Evolutionary conservation across 1,139 yeast species (phyloP).

Genomic region (Zygosaccharomyces sapae): DNA sequence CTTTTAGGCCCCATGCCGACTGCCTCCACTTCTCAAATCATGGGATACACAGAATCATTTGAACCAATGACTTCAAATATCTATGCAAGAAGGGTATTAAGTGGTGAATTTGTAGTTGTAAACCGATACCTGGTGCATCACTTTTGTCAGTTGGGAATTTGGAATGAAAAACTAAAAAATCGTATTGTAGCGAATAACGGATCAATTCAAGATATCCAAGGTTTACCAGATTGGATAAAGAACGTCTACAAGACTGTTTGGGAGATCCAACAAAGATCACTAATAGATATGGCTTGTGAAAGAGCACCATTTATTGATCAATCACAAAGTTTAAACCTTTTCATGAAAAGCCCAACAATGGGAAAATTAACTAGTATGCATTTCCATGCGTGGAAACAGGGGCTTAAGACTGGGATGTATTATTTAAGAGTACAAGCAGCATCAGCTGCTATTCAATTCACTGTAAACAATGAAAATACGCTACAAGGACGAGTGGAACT

Average conservation of each 20-base stretch:
- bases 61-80: constrained; percentile 89
- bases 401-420: constrained; percentile 97
- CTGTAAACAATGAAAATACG: constrained; percentile 41
- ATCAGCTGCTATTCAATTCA: constrained; percentile 82
- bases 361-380: constrained; percentile 94
- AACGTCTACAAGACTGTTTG: constrained; percentile 88
- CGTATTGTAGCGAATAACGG: constrained; percentile 75
- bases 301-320: constrained; percentile 92
- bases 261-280: constrained; percentile 86
- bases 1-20: constrained; percentile 94
- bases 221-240: constrained; percentile 73
- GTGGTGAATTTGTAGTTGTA: constrained; percentile 86
- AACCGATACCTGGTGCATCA: constrained; percentile 79
- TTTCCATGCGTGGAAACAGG: constrained; percentile 96
- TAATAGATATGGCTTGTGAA: constrained; percentile 93
- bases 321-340: constrained; percentile 83
- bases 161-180: constrained; percentile 78
- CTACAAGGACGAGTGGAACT: constrained; percentile 5
- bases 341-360: constrained; percentile 77
- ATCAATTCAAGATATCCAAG: constrained; percentile 71
- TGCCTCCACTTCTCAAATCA: constrained; percentile 88
- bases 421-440: constrained; percentile 94
- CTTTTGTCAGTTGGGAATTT: constrained; percentile 73
- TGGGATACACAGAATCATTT: constrained; percentile 86
- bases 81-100: constrained; percentile 76